Percentiles rank a stretch among this genome's conserved stretches.
phyloP scores from a whole-genome alignment of 108 stramenopile species.

The Craspedostauros australis region DNA sequence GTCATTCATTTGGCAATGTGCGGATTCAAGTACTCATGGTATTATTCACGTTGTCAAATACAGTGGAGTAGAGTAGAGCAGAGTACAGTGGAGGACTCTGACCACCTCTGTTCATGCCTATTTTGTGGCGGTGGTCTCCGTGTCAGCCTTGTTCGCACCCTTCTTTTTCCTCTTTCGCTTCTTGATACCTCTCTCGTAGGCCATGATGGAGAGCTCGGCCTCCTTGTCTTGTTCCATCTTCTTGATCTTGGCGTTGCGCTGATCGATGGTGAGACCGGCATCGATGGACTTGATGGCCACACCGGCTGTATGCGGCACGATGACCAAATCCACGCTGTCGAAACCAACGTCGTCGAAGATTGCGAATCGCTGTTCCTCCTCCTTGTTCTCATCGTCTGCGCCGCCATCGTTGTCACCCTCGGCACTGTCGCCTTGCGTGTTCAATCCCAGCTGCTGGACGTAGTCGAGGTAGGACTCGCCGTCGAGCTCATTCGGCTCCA shows the following conservation, averaged over 20 bases:
- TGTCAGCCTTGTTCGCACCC: conserved; percentile 12
- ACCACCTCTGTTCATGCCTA: no score
- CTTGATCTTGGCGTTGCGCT: conserved; percentile 33
- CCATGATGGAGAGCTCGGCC: conserved; percentile 68
- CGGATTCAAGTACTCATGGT: not conserved
- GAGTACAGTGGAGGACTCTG: no score
- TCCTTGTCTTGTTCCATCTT: conserved; percentile 54
- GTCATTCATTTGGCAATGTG: no score
- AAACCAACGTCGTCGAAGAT: conserved; percentile 71
- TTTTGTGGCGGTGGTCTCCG: not conserved
- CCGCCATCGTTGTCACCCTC: conserved; percentile 15
- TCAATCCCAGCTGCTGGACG: conserved; percentile 32
- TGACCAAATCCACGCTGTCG: conserved; percentile 74
- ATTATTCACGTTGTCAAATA: conserved; percentile 6
- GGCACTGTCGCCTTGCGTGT: conserved; percentile 5
- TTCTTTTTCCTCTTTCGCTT: conserved; percentile 71
- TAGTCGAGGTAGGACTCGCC: conserved; percentile 72
- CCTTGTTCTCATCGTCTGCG: conserved; percentile 14
- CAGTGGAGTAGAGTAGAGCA: conserved; percentile 15
- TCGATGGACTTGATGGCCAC: conserved; percentile 70
- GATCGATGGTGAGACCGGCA: conserved; percentile 52
- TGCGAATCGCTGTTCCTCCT: conserved; percentile 20
- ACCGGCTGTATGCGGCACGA: conserved; percentile 77
- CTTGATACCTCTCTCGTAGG: conserved; percentile 79
- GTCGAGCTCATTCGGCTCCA: conserved; percentile 56